Percentiles rank a stretch among this genome's conserved stretches.
phyloP scores from a whole-genome alignment of 345 rosid genomes.

The Gossypium arboreum region DNA sequence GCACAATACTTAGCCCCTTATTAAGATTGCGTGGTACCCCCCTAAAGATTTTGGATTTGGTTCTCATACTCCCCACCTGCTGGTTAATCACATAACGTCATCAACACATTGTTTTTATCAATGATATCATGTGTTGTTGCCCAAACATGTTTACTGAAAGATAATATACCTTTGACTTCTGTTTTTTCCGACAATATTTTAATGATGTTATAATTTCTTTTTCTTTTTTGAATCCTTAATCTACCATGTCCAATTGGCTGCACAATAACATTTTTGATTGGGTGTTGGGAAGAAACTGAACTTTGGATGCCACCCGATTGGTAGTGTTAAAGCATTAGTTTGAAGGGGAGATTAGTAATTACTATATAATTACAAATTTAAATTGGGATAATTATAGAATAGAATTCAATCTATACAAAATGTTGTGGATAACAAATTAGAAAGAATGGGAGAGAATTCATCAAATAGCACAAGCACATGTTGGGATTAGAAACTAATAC shows the following conservation, averaged over 20 bases:
- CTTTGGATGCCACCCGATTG: no score
- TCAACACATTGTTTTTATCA: background rate
- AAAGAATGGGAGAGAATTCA: no score
- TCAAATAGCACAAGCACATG: no score
- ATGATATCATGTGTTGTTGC: background rate
- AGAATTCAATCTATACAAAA: no score
- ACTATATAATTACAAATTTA: no score
- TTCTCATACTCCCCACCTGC: background rate
- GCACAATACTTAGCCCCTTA: background rate
- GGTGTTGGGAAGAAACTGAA: background rate
- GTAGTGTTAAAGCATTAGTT: no score
- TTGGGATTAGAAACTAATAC: no score
- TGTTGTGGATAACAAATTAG: no score
- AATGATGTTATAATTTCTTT: background rate
- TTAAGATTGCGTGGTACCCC: background rate
- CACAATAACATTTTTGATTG: background rate
- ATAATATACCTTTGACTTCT: no score
- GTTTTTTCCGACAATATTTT: background rate
- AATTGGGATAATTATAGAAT: no score
- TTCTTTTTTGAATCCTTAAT: background rate
- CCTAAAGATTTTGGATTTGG: background rate
- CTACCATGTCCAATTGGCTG: background rate
- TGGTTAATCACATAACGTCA: conserved; percentile 16
- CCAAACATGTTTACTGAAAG: background rate
- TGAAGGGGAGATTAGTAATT: no score